Evolutionary conservation across 768 basidiomycete genomes (phyloP).

Genomic region (Hortiboletus flavorubellus): DNA sequence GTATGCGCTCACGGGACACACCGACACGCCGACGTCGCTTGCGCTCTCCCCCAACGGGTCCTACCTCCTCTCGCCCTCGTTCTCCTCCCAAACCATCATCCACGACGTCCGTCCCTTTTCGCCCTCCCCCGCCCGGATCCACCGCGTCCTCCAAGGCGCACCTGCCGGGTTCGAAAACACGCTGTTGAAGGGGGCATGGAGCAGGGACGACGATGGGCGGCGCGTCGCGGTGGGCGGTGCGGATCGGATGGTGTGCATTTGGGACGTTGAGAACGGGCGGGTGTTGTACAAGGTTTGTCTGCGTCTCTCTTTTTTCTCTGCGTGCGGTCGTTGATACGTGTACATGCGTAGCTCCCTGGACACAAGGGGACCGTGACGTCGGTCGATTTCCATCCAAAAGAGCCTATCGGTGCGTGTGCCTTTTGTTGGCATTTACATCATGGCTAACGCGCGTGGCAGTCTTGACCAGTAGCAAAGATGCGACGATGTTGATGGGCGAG

Average conservation of each 20-base stretch:
- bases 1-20: conserved; percentile 78
- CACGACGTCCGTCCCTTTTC: conserved; percentile 96
- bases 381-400: conserved; percentile 96
- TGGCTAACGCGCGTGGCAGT: conserved; percentile 45
- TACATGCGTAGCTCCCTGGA: conserved; percentile 69
- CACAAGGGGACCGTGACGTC: conserved; percentile 95
- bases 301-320: not conserved
- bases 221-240: conserved; percentile 88
- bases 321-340: not conserved
- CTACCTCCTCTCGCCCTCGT: conserved; percentile 85
- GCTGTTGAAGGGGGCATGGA: conserved; percentile 84
- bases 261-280: conserved; percentile 78
- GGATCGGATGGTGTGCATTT: conserved; percentile 81
- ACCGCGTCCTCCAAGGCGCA: conserved; percentile 76
- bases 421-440: not conserved
- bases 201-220: conserved; percentile 75
- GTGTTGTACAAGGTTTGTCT: conserved; percentile 71
- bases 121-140: conserved; percentile 74
- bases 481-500: conserved; percentile 89
- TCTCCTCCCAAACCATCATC: conserved; percentile 86
- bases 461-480: conserved; percentile 89
- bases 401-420: conserved; percentile 78
- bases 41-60: conserved; percentile 84
- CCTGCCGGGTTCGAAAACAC: conserved; percentile 94
- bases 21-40: conserved; percentile 93